Evolutionary conservation across 805 yeast genomes (phyloP), one percentile per base, ranked within the genome.

Genomic region (Cephaloascus fragrans): DNA sequence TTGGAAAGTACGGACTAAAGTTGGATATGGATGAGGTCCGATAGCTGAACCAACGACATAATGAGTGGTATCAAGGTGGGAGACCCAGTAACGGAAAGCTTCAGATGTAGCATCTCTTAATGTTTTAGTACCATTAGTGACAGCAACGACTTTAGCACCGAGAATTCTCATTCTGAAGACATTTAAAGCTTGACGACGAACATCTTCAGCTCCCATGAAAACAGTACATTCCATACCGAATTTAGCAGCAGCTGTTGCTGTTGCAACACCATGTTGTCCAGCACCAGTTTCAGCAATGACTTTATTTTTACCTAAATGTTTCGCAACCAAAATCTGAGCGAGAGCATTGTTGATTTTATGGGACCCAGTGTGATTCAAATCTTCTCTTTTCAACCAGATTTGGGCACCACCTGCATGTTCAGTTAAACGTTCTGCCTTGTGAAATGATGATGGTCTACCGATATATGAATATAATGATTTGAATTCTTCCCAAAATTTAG

Each of bases 21-120:
- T 88, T 45, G 99, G 99, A 69, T 88, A 93, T 37, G 99, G 99
- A 61, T 93, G 97, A 32, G 99, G 99, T 31, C 99, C 99, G 56
- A 93, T 90, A 35, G 97, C 98, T 2, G 97, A 87, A 38, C 99
- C 99, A 38, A 93, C 95, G 46, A 90, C 83, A 59, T 90, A 93
- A 62, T 93, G 97, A 5, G 98, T 93, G 31, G 84, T 67, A 47
- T 78, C 69, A 47, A 93, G 69, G 51, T 89, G 74, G 3, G 96
- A 77, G 36, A 90, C 97, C 99, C 99, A 93, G 61, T 62, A 77
- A 59, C 98, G 75, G 69, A 93, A 83, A 12, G 98, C 97, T 65
- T 93, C 99, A 18, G 94, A 82, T 39, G 97, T 90, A 29, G 98
- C 98, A 61, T 93, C 99, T 64, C 99, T 81, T 59, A 93, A 73